Conservation (phyloP, 2,329 filamentous ascomycete genomes). For the Diaporthe capsici region DNA sequence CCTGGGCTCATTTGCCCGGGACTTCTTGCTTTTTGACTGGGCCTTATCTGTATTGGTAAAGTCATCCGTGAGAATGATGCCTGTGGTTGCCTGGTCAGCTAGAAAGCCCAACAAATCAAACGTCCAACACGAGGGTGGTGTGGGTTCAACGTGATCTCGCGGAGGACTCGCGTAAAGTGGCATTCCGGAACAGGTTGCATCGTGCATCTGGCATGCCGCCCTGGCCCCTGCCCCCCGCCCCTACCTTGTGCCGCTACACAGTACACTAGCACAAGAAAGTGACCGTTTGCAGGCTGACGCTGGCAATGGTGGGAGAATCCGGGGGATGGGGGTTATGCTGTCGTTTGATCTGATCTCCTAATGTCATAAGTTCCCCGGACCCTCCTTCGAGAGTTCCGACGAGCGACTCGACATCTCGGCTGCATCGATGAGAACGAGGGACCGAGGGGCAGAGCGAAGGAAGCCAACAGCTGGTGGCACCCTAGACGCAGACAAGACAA, state of each 20-base stretch:
- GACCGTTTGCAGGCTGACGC: not conserved
- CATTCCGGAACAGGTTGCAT: conserved; percentile 43
- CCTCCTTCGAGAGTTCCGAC: not conserved
- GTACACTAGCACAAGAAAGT: not conserved
- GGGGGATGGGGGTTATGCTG: not conserved
- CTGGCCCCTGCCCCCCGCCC: conserved; percentile 39
- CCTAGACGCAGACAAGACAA: conserved; percentile 19
- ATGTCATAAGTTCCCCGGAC: not conserved
- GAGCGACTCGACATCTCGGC: not conserved
- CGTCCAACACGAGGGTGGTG: conserved; percentile 43
- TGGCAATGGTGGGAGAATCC: not conserved
- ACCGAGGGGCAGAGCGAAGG: not conserved
- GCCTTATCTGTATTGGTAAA: conserved; percentile 29
- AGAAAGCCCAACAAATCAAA: conserved; percentile 43
- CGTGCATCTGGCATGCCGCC: conserved; percentile 27
- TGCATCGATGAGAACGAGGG: not conserved
- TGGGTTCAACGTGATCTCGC: conserved; percentile 46
- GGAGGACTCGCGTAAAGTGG: conserved; percentile 51
- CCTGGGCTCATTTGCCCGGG: conserved; percentile 13
- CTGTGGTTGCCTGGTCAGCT: conserved; percentile 40
- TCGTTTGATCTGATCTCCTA: not conserved
- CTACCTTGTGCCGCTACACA: not conserved
- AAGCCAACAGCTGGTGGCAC: not conserved
- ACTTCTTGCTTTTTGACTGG: conserved; percentile 44
- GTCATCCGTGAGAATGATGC: conserved; percentile 26